These are phyloP conservation scores for Pseudocercospora crystallina DNA, from an alignment of 2,329 filamentous ascomycete species.

Conservation along the genomic window DNA sequence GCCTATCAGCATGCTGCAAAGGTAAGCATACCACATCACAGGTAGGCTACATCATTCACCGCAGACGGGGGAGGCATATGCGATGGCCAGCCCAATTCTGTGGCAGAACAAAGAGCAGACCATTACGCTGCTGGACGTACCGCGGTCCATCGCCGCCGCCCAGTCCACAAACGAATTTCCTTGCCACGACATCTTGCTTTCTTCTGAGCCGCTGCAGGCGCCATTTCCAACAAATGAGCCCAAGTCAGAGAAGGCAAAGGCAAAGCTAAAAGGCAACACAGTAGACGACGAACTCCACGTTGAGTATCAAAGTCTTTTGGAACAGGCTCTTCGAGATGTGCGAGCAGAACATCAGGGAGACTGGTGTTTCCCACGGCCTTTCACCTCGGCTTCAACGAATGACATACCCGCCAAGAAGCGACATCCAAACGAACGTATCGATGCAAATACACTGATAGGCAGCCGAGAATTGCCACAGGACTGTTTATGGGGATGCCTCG, in stretches of 20 bases:
- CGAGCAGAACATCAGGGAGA: conserved; percentile 13
- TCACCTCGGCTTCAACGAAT: neutral
- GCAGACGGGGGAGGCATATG: neutral
- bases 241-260: conserved; percentile 48
- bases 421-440: too few relatives aligned
- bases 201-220: conserved; percentile 43
- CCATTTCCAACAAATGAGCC: conserved; percentile 60
- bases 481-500: too few relatives aligned
- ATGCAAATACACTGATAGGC: too few relatives aligned
- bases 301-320: conserved; percentile 40
- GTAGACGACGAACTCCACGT: conserved; percentile 36
- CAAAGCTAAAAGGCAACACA: conserved; percentile 38
- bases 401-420: neutral
- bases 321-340: conserved; percentile 41
- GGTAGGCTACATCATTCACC: too few relatives aligned
- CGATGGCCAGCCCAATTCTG: conserved; percentile 44
- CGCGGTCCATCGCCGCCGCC: conserved; percentile 65
- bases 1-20: neutral
- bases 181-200: conserved; percentile 46
- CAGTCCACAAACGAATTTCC: conserved; percentile 52
- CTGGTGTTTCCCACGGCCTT: conserved; percentile 39
- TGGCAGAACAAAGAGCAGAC: conserved; percentile 53
- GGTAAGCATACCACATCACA: neutral
- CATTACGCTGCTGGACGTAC: conserved; percentile 66
- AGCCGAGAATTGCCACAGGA: too few relatives aligned